Evolutionary conservation across 352 stramenopile species (phyloP).

Genomic region (Pythium phragmitis): DNA sequence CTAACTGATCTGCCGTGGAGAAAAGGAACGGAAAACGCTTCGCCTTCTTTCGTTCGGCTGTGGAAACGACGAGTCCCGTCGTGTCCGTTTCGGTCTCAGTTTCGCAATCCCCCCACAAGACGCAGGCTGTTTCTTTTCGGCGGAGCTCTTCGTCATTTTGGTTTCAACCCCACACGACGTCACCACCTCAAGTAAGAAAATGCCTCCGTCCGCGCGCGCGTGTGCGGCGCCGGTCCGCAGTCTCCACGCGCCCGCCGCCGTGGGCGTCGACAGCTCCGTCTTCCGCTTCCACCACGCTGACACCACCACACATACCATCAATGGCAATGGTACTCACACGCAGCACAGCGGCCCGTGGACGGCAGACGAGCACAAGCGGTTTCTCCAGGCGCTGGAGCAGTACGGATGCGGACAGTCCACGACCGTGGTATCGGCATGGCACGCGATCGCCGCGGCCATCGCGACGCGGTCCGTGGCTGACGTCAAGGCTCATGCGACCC

Average conservation of each 20-base stretch:
- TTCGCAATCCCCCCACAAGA: too few species aligned
- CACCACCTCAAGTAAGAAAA: background rate
- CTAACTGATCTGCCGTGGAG: background rate
- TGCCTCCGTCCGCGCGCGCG: conserved; percentile 5
- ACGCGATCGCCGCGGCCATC: conserved; percentile 53
- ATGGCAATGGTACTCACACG: background rate
- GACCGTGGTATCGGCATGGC: conserved; percentile 47
- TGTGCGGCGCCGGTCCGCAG: background rate
- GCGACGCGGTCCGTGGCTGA: conserved; percentile 42
- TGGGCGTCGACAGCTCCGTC: conserved; percentile 18
- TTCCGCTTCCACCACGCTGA: conserved; percentile 20
- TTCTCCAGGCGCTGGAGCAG: conserved; percentile 64
- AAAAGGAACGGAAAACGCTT: background rate
- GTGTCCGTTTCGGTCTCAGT: too few species aligned
- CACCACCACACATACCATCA: background rate
- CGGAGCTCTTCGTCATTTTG: background rate
- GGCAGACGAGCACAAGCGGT: conserved; percentile 63
- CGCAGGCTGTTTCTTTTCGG: background rate
- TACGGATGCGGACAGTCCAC: conserved; percentile 47
- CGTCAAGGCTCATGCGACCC: conserved; percentile 31
- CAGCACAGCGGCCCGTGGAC: conserved; percentile 34
- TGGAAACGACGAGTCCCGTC: too few species aligned
- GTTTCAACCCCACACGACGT: background rate
- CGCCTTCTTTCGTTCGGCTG: too few species aligned
- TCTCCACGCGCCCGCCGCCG: background rate